Base-by-base conservation (phyloP, 768 basidiomycete genomes). In the Cubamyces sp. region DNA sequence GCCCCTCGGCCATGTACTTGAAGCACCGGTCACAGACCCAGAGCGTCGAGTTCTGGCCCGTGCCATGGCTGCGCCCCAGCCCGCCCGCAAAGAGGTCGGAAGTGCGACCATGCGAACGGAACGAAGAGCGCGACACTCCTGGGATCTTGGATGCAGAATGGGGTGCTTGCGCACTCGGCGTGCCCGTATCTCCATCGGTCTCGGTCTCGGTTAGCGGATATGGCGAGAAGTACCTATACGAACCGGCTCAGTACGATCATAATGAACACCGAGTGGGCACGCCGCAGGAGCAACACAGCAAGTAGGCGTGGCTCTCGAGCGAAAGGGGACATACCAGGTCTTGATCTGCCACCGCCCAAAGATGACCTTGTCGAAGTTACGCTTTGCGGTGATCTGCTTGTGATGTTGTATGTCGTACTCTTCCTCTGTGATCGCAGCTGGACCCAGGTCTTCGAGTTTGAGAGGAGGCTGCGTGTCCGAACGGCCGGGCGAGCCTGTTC, bases 21-120 rank as follows among this genome's bases (percentile, higher is more conserved):
- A 98, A 97, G 77, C 96, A 99, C 63, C 86, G 83, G 67, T 95
- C 90, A 71, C 94, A 96, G 5, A 96, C 92, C 84, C 87, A 95
- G 19, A 96, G 74, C 34, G 78, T 75, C 18, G 84, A 75, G 51
- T 80, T 79, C 64, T 86, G 86, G 3, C 77, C 81, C 16, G 70
- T 60, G 18, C 70, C 73, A 49, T 79, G 75, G 18, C 78, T 76
- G 21, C 85, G 78, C 34, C 79, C 77, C 54, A 89, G 71, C 6
- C 87, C 85, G 34, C 89, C 87, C 0, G 85, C 85, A 18, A 91
- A 74, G 25, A 92, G 70, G 64, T 93, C 91, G 11, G 87, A 87
- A 1, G 90, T 91, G 34, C 92, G 85, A 5, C 85, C 85, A 69
- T 90, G 87, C 25, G 88, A 82, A 54, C 88, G 83, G 0, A 79